Evolutionary conservation across 306 rosid species (phyloP).

Genomic region (Castanospermum australe): DNA sequence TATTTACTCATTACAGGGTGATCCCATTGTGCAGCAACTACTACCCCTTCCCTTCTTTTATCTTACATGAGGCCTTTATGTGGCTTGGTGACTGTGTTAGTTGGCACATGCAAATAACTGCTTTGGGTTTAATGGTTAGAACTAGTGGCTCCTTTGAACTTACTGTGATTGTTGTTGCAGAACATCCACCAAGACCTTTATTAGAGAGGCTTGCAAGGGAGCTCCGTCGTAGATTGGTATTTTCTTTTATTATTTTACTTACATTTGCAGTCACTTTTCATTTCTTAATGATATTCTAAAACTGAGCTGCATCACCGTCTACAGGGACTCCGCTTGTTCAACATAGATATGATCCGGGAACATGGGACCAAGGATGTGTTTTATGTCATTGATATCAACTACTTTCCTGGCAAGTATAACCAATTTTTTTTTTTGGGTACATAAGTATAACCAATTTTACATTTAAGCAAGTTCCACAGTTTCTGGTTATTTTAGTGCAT

Average conservation of each 20-base stretch:
- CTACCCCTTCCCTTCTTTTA: background rate
- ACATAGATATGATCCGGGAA: conserved; percentile 40
- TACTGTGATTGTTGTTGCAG: conserved; percentile 6
- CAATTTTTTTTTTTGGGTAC: no score
- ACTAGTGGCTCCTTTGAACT: background rate
- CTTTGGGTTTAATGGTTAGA: background rate
- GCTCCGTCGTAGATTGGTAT: conserved; percentile 32
- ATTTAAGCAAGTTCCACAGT: background rate
- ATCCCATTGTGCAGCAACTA: background rate
- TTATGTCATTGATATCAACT: conserved; percentile 41
- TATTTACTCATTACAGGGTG: background rate
- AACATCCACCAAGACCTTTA: conserved; percentile 31
- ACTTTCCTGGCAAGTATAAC: conserved; percentile 40
- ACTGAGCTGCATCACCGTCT: background rate
- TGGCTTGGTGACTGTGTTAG: background rate
- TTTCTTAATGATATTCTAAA: background rate
- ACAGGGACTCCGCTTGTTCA: conserved; percentile 35
- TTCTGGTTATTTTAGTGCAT: no score
- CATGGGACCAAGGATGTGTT: conserved; percentile 36
- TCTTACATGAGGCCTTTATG: background rate
- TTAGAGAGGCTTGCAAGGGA: conserved; percentile 34
- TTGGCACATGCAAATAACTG: background rate
- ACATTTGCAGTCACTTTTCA: background rate
- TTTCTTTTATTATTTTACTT: background rate
- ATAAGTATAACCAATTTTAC: conserved; percentile 24